Conservation (phyloP, 148 eudicot species). For the Hydrangea macrophylla region DNA sequence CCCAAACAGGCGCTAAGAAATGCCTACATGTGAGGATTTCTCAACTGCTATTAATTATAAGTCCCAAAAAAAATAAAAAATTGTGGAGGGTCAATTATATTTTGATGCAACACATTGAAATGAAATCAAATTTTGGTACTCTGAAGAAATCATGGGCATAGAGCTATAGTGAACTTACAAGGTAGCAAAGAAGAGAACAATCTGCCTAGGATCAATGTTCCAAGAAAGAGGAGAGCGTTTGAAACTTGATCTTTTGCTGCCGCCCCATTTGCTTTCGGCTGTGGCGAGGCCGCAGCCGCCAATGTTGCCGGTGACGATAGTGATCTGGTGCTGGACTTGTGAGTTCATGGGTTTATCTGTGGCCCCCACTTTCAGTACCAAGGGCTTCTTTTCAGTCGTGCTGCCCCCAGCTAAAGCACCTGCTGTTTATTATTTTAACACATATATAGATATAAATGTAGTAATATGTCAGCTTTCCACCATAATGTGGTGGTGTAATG, state of each 20-base stretch:
- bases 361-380: conserved; percentile 27
- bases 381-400: conserved; percentile 60
- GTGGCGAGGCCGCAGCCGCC: conserved; percentile 16
- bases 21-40: no score
- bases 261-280: conserved; percentile 31
- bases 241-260: conserved; percentile 48
- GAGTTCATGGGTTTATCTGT: conserved; percentile 28
- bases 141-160: no score
- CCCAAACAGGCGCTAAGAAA: no score
- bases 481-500: not conserved
- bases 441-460: not conserved
- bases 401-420: conserved; percentile 36
- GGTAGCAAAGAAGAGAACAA: conserved; percentile 67
- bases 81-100: no score
- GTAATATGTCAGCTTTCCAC: not conserved
- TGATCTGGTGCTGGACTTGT: conserved; percentile 64
- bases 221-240: conserved; percentile 43
- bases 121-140: no score
- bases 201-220: conserved; percentile 49
- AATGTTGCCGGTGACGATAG: conserved; percentile 39
- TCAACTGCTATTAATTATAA: no score
- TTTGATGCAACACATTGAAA: no score
- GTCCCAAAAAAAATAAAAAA: no score
- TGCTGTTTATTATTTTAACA: conserved; percentile 23
- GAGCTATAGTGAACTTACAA: conserved; percentile 44